Evolutionary conservation across 2,329 filamentous ascomycete genomes (phyloP).

Genomic region (Ilyonectria mors-panacis): DNA sequence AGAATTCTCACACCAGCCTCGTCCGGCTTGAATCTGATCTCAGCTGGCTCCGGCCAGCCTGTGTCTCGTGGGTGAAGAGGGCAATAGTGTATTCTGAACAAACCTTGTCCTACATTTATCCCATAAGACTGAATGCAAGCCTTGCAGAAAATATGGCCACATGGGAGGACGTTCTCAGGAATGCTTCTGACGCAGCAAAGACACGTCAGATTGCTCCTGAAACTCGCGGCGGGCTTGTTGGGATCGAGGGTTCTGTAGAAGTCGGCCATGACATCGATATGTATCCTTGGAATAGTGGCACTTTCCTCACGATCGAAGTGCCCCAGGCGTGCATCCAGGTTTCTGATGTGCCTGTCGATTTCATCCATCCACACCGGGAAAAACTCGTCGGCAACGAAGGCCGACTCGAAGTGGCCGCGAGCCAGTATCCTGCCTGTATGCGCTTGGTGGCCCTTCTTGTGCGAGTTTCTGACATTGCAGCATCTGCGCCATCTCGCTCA

Average conservation of each 20-base stretch:
- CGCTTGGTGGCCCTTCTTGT: no score
- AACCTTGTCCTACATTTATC: conserved; percentile 5
- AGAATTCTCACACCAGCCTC: background rate
- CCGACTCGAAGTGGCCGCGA: no score
- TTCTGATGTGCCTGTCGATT: no score
- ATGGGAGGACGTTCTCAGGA: conserved; percentile 22
- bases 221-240: background rate
- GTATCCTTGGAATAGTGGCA: no score
- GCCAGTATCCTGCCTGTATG: no score
- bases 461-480: no score
- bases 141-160: conserved; percentile 24
- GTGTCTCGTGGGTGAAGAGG: conserved; percentile 13
- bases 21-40: conserved; percentile 21
- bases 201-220: conserved; percentile 21
- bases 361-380: no score
- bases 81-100: conserved; percentile 9
- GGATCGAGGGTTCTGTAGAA: conserved; percentile 5
- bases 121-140: conserved; percentile 17
- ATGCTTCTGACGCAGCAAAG: conserved; percentile 24
- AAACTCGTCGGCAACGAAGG: no score
- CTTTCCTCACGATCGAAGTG: no score
- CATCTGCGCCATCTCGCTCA: background rate
- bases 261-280: no score
- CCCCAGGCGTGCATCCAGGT: no score
- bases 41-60: background rate